phyloP scores from a whole-genome alignment of 495 filamentous ascomycete genomes.

The Aspergillus avenaceus region DNA sequence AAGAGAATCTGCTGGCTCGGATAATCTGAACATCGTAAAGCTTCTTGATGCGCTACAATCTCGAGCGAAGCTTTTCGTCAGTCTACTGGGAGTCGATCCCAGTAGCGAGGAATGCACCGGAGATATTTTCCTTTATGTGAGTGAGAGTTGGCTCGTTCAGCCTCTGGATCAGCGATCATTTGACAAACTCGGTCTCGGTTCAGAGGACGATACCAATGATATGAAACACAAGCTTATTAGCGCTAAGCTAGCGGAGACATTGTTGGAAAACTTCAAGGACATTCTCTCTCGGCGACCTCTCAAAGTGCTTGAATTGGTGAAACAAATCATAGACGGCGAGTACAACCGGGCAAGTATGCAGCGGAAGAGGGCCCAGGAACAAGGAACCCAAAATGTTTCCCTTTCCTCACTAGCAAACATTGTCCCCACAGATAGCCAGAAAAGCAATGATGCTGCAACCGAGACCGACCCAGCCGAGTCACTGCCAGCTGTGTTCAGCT shows the following conservation, averaged over 20 bases:
- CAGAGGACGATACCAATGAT: constrained; percentile 31
- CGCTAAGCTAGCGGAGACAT: constrained; percentile 60
- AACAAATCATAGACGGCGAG: constrained; percentile 51
- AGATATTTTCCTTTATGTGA: constrained; percentile 59
- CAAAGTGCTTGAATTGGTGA: constrained; percentile 59
- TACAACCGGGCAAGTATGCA: constrained; percentile 12
- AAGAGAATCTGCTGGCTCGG: constrained; percentile 10
- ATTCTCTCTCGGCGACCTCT: constrained; percentile 61
- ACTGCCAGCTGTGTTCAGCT: constrained; percentile 56
- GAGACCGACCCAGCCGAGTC: constrained; percentile 49
- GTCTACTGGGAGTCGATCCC: constrained; percentile 48
- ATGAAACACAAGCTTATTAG: constrained; percentile 50
- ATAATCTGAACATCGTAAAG: constrained; percentile 31
- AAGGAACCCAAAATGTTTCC: constrained; percentile 23
- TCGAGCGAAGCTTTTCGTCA: constrained; percentile 48
- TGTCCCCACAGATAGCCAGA: constrained; percentile 14
- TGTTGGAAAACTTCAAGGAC: constrained; percentile 63
- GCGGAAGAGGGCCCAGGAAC: not conserved
- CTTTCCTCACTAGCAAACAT: constrained; percentile 38
- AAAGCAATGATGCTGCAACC: constrained; percentile 10
- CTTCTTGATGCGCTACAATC: constrained; percentile 35
- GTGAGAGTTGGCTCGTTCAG: constrained; percentile 56
- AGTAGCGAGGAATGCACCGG: constrained; percentile 55
- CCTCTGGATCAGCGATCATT: constrained; percentile 12
- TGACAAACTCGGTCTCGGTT: constrained; percentile 19